Conservation (phyloP, 176 grass and related monocot species). For the Avena eriantha region DNA sequence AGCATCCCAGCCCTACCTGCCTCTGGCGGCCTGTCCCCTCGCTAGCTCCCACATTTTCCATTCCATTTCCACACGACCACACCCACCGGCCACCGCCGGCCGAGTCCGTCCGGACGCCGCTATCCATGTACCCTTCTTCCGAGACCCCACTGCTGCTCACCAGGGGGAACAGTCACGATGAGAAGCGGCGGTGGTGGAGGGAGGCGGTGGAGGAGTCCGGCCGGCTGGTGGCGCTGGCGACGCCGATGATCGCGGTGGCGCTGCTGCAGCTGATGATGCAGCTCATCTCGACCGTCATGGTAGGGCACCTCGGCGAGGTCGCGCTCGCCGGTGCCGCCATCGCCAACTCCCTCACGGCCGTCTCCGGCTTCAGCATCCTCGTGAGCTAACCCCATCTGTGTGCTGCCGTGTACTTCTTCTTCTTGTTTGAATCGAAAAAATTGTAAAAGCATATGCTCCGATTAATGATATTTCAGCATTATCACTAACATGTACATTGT, state of each 20-base stretch:
- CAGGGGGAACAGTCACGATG: neutral
- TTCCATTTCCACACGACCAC: slow-evolving; percentile 7
- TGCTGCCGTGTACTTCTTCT: no score
- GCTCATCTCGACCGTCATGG: slow-evolving; percentile 73
- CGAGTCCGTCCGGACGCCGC: neutral
- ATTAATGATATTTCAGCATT: no score
- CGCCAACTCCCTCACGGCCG: slow-evolving; percentile 69
- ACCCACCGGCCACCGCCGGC: neutral
- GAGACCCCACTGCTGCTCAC: slow-evolving; percentile 48
- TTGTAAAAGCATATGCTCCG: no score
- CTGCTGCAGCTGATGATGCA: slow-evolving; percentile 70
- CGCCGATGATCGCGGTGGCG: slow-evolving; percentile 67
- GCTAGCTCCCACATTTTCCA: neutral
- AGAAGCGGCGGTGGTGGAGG: slow-evolving; percentile 32
- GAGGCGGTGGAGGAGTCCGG: slow-evolving; percentile 48
- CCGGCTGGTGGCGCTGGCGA: slow-evolving; percentile 51
- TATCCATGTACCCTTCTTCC: slow-evolving; percentile 39
- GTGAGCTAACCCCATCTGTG: slow-evolving; percentile 33
- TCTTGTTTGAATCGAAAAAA: no score
- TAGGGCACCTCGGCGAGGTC: slow-evolving; percentile 72
- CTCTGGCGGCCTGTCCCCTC: neutral
- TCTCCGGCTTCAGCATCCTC: slow-evolving; percentile 83
- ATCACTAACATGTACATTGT: no score
- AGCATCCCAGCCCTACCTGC: neutral
- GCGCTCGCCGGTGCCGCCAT: slow-evolving; percentile 67